Percentiles rank a stretch among this genome's conserved stretches.
Conservation (phyloP, 2,329 filamentous ascomycete species). For the Trichoderma endophyticum region DNA sequence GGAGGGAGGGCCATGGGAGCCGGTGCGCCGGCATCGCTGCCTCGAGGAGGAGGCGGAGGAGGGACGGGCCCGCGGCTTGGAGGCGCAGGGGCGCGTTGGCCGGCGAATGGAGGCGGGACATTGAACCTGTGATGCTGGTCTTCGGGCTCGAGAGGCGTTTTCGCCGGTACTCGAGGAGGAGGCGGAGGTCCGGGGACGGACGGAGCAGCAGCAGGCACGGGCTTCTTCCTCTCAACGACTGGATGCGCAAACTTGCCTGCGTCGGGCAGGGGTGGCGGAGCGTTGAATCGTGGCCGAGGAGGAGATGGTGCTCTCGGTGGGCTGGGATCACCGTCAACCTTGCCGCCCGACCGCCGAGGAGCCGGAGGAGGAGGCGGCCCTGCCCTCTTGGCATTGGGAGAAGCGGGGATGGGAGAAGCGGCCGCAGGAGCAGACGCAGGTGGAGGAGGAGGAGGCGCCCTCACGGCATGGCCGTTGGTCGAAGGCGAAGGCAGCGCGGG, state of each 20-base stretch:
- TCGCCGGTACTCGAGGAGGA: slow-evolving; percentile 51
- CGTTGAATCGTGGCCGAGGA: slow-evolving; percentile 69
- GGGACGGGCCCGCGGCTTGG: slow-evolving; percentile 68
- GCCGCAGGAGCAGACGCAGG: slow-evolving; percentile 21
- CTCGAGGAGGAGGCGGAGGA: slow-evolving; percentile 61
- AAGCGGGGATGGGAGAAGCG: slow-evolving; percentile 7
- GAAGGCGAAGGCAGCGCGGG: slow-evolving; percentile 27
- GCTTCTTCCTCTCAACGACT: slow-evolving; percentile 24
- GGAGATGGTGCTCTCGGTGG: slow-evolving; percentile 59
- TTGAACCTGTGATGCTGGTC: slow-evolving; percentile 59
- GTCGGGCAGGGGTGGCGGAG: slow-evolving; percentile 83
- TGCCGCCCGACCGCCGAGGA: slow-evolving; percentile 55
- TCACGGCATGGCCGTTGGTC: slow-evolving; percentile 33
- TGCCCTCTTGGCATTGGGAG: slow-evolving; percentile 21
- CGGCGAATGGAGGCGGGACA: slow-evolving; percentile 76
- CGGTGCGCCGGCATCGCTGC: slow-evolving; percentile 29
- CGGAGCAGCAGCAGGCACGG: slow-evolving; percentile 21
- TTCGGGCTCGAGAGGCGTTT: slow-evolving; percentile 64
- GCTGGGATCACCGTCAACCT: slow-evolving; percentile 63
- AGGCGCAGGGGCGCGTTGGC: slow-evolving; percentile 64
- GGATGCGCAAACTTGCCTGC: slow-evolving; percentile 79
- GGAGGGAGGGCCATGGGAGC: slow-evolving; percentile 33
- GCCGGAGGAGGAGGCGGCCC: slow-evolving; percentile 42
- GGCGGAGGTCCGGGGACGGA: slow-evolving; percentile 34
- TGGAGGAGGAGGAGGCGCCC: slow-evolving; percentile 36